A percentile compares a stretch with the other conserved stretches of the same genome.
Evolutionary conservation across 2,329 filamentous ascomycete species (phyloP).

Genomic region (Pezicula rhizophila): DNA sequence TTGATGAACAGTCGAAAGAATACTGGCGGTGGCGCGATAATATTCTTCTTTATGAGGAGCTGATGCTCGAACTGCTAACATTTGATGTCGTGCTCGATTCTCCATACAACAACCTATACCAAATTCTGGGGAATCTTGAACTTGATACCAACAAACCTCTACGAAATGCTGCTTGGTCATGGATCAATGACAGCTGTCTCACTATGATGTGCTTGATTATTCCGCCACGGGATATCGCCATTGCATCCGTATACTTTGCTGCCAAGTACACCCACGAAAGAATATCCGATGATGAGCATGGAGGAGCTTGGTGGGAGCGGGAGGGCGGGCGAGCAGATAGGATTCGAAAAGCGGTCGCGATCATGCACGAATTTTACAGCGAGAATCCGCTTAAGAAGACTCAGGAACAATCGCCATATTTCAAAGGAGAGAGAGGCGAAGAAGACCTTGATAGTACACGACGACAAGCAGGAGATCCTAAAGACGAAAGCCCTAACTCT

Average conservation of each 20-base stretch:
- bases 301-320: slow-evolving; percentile 81
- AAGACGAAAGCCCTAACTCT: background rate
- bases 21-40: slow-evolving; percentile 98
- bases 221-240: slow-evolving; percentile 73
- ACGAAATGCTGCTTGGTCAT: slow-evolving; percentile 85
- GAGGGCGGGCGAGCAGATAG: slow-evolving; percentile 65
- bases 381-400: slow-evolving; percentile 52
- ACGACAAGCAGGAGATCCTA: slow-evolving; percentile 12
- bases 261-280: slow-evolving; percentile 66
- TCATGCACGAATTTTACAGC: slow-evolving; percentile 64
- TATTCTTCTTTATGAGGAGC: slow-evolving; percentile 85
- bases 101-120: slow-evolving; percentile 78
- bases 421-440: slow-evolving; percentile 7
- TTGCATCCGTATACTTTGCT: slow-evolving; percentile 80
- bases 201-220: slow-evolving; percentile 81
- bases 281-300: slow-evolving; percentile 68
- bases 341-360: slow-evolving; percentile 66
- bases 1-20: slow-evolving; percentile 96
- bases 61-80: slow-evolving; percentile 84
- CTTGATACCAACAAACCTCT: slow-evolving; percentile 75
- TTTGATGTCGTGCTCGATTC: slow-evolving; percentile 91
- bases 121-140: slow-evolving; percentile 67
- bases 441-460: slow-evolving; percentile 23
- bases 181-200: slow-evolving; percentile 83
- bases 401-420: slow-evolving; percentile 18